A percentile compares a stretch with the other conserved stretches of the same genome.
Conservation (phyloP, 331 rosid species). For the Saraca asoca region DNA sequence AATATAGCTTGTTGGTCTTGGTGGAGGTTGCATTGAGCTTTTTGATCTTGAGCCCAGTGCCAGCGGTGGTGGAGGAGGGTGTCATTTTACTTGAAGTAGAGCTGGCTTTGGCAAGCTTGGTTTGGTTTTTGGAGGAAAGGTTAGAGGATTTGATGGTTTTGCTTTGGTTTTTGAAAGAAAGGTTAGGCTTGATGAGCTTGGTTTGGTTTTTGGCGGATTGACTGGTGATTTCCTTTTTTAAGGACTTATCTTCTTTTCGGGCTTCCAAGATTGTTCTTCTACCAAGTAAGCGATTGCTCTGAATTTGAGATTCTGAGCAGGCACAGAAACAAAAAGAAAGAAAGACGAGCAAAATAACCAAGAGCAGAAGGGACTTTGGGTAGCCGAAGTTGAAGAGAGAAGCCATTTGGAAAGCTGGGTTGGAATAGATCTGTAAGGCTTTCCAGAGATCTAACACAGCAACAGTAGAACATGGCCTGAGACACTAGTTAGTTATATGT, state of each 20-base stretch:
- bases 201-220: slow-evolving; percentile 59
- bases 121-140: slow-evolving; percentile 50
- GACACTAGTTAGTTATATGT: too few species aligned
- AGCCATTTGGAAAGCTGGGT: slow-evolving; percentile 51
- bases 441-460: too few species aligned
- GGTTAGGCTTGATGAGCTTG: slow-evolving; percentile 46
- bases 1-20: slow-evolving; percentile 40
- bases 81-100: slow-evolving; percentile 40
- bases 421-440: neutral
- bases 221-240: slow-evolving; percentile 41
- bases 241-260: slow-evolving; percentile 29
- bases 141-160: slow-evolving; percentile 39
- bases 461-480: too few species aligned
- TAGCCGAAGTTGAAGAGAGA: slow-evolving; percentile 34
- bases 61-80: slow-evolving; percentile 20
- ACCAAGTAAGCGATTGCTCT: slow-evolving; percentile 23
- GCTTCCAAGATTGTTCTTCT: slow-evolving; percentile 50
- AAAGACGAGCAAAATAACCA: slow-evolving; percentile 40
- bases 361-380: slow-evolving; percentile 51
- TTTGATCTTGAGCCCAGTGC: slow-evolving; percentile 32
- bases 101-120: slow-evolving; percentile 42
- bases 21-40: slow-evolving; percentile 45
- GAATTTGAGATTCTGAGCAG: slow-evolving; percentile 34
- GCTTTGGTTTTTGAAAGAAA: slow-evolving; percentile 53
- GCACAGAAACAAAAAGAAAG: slow-evolving; percentile 46